Conservation (phyloP, 768 basidiomycete genomes). For the Rhodotorula babjevae region DNA sequence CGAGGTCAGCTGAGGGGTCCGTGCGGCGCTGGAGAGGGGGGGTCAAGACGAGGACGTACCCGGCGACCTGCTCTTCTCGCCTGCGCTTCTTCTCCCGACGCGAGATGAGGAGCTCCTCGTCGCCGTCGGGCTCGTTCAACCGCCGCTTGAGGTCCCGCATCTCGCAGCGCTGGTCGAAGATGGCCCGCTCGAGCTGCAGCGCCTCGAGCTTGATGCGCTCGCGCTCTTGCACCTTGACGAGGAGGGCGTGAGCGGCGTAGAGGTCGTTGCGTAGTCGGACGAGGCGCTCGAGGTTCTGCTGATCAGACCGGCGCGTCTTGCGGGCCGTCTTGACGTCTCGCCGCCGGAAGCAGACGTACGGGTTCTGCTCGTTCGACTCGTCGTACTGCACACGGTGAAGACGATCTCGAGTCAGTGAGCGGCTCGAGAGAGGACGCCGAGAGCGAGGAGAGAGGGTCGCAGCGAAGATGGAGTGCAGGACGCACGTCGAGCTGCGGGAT, state of each 20-base stretch:
- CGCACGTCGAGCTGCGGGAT: constrained; percentile 82
- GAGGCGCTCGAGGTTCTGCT: constrained; percentile 82
- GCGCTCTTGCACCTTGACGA: constrained; percentile 62
- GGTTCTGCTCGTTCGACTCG: constrained; percentile 80
- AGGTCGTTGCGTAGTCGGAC: constrained; percentile 74
- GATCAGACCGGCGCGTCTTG: constrained; percentile 88
- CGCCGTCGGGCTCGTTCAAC: constrained; percentile 50
- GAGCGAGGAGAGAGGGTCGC: constrained; percentile 2
- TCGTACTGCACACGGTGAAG: constrained; percentile 57
- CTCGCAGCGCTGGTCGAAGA: constrained; percentile 74
- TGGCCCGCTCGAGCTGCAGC: constrained; percentile 56
- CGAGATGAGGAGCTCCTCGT: constrained; percentile 47
- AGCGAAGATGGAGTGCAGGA: constrained; percentile 14
- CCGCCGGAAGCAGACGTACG: constrained; percentile 93
- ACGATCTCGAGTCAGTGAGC: neutral
- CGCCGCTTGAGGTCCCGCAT: constrained; percentile 76
- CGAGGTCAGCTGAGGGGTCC: too few relatives aligned
- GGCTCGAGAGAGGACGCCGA: neutral
- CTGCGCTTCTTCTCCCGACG: constrained; percentile 42
- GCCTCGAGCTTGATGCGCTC: constrained; percentile 70
- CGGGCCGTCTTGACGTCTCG: constrained; percentile 89
- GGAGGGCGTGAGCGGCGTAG: constrained; percentile 64
- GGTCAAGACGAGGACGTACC: constrained; percentile 12
- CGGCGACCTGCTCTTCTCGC: constrained; percentile 26
- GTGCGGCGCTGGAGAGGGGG: too few relatives aligned